Percentiles rank a stretch among this genome's conserved stretches.
Conservation (phyloP, 768 basidiomycete genomes). For the Kwoniella botswanensis region DNA sequence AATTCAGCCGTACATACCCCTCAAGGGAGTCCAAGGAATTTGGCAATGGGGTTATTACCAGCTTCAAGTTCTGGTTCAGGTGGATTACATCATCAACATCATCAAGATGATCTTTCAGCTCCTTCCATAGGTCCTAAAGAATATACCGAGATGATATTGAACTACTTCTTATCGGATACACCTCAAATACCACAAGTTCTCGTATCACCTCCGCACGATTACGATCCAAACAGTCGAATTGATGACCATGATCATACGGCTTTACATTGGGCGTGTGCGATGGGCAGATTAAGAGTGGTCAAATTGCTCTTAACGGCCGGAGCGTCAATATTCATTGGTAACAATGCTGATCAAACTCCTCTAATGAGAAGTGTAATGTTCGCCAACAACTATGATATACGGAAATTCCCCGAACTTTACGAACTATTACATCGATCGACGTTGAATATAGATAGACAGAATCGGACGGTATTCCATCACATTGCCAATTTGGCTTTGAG, state of each 20-base stretch:
- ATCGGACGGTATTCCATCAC: constrained; percentile 97
- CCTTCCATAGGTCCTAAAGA: constrained; percentile 53
- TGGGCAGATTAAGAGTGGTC: constrained; percentile 95
- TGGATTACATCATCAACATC: constrained; percentile 2
- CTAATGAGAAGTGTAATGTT: constrained; percentile 99
- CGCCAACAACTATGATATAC: constrained; percentile 98
- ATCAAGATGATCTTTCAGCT: constrained; percentile 28
- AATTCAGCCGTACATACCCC: constrained; percentile 48
- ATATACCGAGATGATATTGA: constrained; percentile 93
- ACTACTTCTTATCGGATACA: constrained; percentile 98
- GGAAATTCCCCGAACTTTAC: constrained; percentile 97
- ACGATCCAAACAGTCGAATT: constrained; percentile 93
- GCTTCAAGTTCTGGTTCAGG: constrained; percentile 17
- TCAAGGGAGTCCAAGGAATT: constrained; percentile 28
- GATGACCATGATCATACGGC: constrained; percentile 98
- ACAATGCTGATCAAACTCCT: constrained; percentile 94
- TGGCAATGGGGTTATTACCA: constrained; percentile 27
- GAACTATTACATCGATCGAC: constrained; percentile 97
- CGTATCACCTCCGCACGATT: constrained; percentile 83
- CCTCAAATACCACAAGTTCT: constrained; percentile 86
- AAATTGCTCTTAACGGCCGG: constrained; percentile 91
- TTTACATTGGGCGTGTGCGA: constrained; percentile 97
- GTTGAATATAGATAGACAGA: constrained; percentile 96
- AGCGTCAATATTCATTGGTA: constrained; percentile 95
- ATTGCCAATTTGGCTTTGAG: constrained; percentile 96